phyloP scores from a whole-genome alignment of 164 flowering plant genomes.

The Nymphaea thermarum region DNA sequence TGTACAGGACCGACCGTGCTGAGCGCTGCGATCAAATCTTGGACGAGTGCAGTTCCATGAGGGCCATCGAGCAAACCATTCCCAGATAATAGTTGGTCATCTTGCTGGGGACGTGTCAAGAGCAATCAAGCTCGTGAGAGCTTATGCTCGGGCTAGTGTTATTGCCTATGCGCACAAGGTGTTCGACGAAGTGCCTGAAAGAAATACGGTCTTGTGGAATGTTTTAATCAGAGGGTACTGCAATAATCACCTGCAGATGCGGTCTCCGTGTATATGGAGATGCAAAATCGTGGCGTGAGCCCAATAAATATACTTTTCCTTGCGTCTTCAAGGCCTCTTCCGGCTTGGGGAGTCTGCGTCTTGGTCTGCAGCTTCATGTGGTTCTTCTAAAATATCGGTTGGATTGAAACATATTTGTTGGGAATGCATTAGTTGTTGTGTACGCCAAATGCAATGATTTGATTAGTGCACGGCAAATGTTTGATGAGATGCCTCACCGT shows the following conservation, averaged over 20 bases:
- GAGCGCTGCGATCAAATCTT: neutral
- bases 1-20: neutral
- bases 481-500: no score
- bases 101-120: neutral
- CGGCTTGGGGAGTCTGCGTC: conserved; percentile 9
- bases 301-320: conserved; percentile 7
- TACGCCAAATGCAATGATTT: no score
- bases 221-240: conserved; percentile 8
- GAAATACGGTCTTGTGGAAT: conserved; percentile 6
- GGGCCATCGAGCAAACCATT: neutral
- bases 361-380: no score
- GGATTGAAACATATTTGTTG: no score
- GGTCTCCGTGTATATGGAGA: conserved; percentile 1
- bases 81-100: neutral
- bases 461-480: no score
- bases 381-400: no score
- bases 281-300: conserved; percentile 7
- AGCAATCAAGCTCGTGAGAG: neutral
- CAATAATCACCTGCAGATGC: conserved; percentile 6
- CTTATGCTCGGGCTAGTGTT: conserved; percentile 6
- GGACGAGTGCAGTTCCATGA: neutral
- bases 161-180: conserved; percentile 5
- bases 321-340: conserved; percentile 6
- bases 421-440: no score
- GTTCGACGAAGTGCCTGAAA: conserved; percentile 6